Evolutionary conservation across 495 filamentous ascomycete species (phyloP), one percentile per base, ranked within the genome.

Genomic region (Penicillium steckii): DNA sequence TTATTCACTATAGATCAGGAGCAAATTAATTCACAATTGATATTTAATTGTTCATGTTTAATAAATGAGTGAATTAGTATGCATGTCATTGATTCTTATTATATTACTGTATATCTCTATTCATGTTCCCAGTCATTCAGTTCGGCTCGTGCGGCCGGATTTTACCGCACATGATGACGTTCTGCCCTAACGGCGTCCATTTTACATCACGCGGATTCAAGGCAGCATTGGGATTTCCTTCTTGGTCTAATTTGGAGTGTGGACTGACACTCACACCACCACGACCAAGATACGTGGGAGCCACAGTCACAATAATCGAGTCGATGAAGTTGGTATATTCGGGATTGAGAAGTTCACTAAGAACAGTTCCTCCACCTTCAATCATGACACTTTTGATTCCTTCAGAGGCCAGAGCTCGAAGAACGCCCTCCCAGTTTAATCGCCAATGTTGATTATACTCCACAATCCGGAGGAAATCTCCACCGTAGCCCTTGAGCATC

Each of bases 361-460:
- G 85, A 42, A 96, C 81, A 17, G 78, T 78, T 3, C 82, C 90
- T 13, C 91, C 91, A 0, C 91, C 91, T 68, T 96, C 91, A 32
- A 96, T 77, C 91, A 95, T 96, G 23, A 96, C 78, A 57, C 89
- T 93, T 21, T 78, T 73, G 49, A 95, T 71, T 0, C 86, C 85
- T 50, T 87, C 75, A 7, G 69, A 68, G 42, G 67, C 68, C 12
- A 93, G 61, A 18, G 72, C 74, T 29, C 68, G 65, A 9, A 94
- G 67, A 19, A 95, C 75, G 32, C 72, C 72, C 37, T 69, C 70
- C 90, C 90, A 95, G 4, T 71, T 62, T 27, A 85, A 55, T 44
- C 75, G 68, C 73, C 71, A 77, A 45, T 73, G 65, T 25, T 73
- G 70, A 45, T 77, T 77, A 49, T 76, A 79, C 41, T 76, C 72